Evolutionary conservation across 1,139 yeast species (phyloP), one percentile per base, ranked within the genome.

Genomic region (Candida smagusa): DNA sequence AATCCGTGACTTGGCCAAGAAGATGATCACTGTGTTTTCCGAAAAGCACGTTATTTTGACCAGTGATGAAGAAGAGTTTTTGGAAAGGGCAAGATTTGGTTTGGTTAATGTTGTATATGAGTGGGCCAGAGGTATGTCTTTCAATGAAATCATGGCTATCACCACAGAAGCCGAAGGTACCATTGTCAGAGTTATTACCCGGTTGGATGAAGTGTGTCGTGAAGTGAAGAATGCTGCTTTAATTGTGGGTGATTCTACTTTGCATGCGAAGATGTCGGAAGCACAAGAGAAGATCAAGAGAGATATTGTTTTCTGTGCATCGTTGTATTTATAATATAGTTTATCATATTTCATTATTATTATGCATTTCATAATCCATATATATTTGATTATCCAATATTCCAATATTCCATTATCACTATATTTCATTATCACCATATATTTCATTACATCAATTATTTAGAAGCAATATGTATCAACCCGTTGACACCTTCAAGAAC

Each of bases 301-400:
- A 53, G 98, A 92, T 61, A 92, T 92, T 50, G 97, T 94, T 1
- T 94, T 94, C 63, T 94, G 97, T 59, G 97, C 98, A 3, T 87
- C 96, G 43, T 74, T 94, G 46, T 92, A 94, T 59, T 68, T 92
- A 49, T 89, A 72, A 44, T n/a, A 13, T 25, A 12, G 22, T 11
- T 27, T 22, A 22, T 23, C 8, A 16, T 29, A 27, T 33, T 4
- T 6, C n/a, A n/a, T n/a, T n/a, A n/a, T n/a, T n/a, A n/a, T n/a
- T n/a, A n/a, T n/a, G n/a, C n/a, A n/a, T n/a, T n/a, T n/a, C n/a
- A n/a, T n/a, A n/a, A n/a, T n/a, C n/a, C n/a, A n/a, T n/a, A n/a
- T n/a, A n/a, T n/a, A n/a, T n/a, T n/a, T n/a, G n/a, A n/a, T n/a
- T n/a, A n/a, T n/a, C n/a, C n/a, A n/a, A n/a, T n/a, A n/a, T n/a